Base-by-base conservation (phyloP, 805 yeast genomes). In the Barnettozyma wickerhamii region DNA sequence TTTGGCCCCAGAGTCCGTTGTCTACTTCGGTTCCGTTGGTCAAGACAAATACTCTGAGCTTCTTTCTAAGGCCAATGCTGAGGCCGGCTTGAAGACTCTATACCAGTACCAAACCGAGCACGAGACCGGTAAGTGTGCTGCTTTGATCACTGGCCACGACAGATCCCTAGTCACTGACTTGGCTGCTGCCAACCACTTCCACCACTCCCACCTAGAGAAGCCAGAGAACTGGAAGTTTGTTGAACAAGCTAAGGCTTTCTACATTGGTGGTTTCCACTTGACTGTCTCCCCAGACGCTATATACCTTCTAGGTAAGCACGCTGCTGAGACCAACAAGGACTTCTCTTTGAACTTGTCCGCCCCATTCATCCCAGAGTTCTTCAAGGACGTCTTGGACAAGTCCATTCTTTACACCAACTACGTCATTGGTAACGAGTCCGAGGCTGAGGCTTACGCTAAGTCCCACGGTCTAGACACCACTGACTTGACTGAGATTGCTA, bases 261-360 rank as follows among this genome's bases (percentile, higher is more conserved):
- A 93, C 77, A 84, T 93, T 60, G 99, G 98, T 58, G 99, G 99
- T n/a, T 93, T 81, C 87, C 99, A 93, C 68, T 76, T 93, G 69
- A 93, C 99, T 43, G 99, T 93, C 43, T 86, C 95, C 51, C 96
- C 96, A 51, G 95, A 83, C 45, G 97, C 99, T 42, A 93, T 93
- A 59, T 72, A 75, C 53, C 79, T 81, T 45, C 74, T 93, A 56
- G 99, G 96, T 53, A 75, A 88, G 68, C 96, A 93, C 62, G 97
- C 98, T 50, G 84, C 93, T 47, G 84, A 72, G 46, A 75, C 69
- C 58, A 79, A 83, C 74, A 87, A 87, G 71, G 73, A 78, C 45
- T 84, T 88, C 58, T 73, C 81, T 41, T 50, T 93, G 66, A 93
- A 93, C 78, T 74, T 93, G 65, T 82, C 95, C 50, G 99, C 99